A percentile compares a stretch with the other conserved stretches of the same genome.
These are phyloP conservation scores for Trichoderma arundinaceum DNA, from an alignment of 2,329 filamentous ascomycete species.

Conservation along the genomic window DNA sequence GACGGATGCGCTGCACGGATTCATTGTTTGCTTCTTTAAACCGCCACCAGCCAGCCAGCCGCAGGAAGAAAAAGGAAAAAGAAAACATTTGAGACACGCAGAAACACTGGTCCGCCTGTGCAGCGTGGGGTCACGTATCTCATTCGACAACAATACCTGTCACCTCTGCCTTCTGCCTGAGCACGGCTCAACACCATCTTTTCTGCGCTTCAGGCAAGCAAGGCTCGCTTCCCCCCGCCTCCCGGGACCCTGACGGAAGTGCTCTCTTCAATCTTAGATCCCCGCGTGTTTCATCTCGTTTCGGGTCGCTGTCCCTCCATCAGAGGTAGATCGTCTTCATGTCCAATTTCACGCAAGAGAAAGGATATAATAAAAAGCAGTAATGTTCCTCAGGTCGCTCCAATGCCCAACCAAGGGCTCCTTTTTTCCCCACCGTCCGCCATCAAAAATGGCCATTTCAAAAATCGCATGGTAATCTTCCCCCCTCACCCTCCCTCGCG, in stretches of 20 bases:
- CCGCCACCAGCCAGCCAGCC: neutral
- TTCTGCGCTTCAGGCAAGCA: too few relatives aligned
- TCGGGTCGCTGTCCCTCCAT: neutral
- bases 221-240: neutral
- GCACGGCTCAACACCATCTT: too few relatives aligned
- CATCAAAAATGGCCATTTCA: neutral
- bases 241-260: too few relatives aligned
- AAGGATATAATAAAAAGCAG: slow-evolving; percentile 3
- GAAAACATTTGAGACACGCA: too few relatives aligned
- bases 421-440: neutral
- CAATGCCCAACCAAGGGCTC: neutral
- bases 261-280: slow-evolving; percentile 6
- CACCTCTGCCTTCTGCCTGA: too few relatives aligned
- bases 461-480: too few relatives aligned
- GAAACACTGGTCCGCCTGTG: too few relatives aligned
- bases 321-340: too few relatives aligned
- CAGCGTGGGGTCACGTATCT: too few relatives aligned
- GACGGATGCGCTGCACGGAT: neutral
- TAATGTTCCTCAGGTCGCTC: neutral
- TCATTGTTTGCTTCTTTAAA: neutral
- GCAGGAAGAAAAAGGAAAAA: neutral
- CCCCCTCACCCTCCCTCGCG: neutral
- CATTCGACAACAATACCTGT: too few relatives aligned
- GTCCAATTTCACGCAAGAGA: slow-evolving; percentile 4
- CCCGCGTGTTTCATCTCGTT: slow-evolving; percentile 14